Base-by-base conservation (phyloP, 106 monocot species). In the Dioscorea dumetorum region DNA sequence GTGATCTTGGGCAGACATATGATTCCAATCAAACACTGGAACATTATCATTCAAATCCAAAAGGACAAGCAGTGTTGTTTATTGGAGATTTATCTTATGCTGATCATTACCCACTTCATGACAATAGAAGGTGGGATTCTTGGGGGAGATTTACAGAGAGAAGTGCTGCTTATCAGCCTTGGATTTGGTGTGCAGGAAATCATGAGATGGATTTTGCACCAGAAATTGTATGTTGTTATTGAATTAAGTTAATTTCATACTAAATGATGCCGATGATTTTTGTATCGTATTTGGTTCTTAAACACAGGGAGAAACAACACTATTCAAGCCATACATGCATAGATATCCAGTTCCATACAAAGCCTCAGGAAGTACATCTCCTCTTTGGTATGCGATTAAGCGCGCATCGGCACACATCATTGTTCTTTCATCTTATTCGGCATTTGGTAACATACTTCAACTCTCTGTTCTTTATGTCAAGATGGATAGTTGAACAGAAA, bases 341-440 rank as follows among this genome's bases (percentile, higher is more conserved):
- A 48, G 74, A 8, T 74, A 57, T 24, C 24, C 17, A 11, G 60
- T 60, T n/a, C 74, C 74, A 8, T 67, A 48, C 48, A 67, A 17
- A 58, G 15, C 66, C 18, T 66, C 74, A 4, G 33, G 28, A 2
- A 74, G 74, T 58, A 28, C 31, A 13, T 54, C 74, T 66, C 74
- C 58, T 16, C 31, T 67, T 12, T 74, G 74, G 66, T 74, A 74
- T 31, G 67, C 74, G 9, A 60, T 74, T 59, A 74, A 57, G 74
- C 66, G 74, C 17, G 74, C 74, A 24, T 74, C 74, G 5, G 74
- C 74, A 8, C 34, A 74, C 49, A 65, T 74, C 50, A 74, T 74
- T 48, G 58, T 74, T 57, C 58, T 74, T 2, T 22, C 74, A 9
- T 74, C 74, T 2, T 74, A 74, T 49, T 74, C 74, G 1, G 74